Conservation (phyloP, 2,329 filamentous ascomycete genomes). For the Rachicladosporium sp. region DNA sequence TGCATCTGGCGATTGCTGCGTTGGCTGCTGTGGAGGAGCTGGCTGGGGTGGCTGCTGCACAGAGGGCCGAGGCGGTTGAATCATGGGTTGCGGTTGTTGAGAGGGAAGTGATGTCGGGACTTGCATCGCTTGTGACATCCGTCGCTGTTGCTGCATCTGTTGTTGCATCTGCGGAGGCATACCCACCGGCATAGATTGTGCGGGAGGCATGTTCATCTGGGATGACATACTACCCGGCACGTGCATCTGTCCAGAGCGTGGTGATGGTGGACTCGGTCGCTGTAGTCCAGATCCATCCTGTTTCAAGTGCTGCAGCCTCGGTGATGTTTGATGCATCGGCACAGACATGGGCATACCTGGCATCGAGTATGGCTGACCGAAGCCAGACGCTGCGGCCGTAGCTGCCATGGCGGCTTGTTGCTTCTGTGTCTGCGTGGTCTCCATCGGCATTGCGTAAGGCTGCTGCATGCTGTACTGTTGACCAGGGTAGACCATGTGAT, state of each 20-base stretch:
- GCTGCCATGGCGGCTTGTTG: constrained; percentile 57
- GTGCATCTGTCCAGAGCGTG: constrained; percentile 54
- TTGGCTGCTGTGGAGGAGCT: constrained; percentile 37
- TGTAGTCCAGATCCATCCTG: constrained; percentile 39
- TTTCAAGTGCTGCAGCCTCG: constrained; percentile 56
- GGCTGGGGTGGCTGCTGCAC: constrained; percentile 49
- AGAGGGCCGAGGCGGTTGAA: constrained; percentile 61
- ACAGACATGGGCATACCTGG: constrained; percentile 51
- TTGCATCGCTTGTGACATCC: constrained; percentile 62
- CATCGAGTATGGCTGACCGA: constrained; percentile 56
- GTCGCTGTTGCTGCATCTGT: constrained; percentile 31
- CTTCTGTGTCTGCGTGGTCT: constrained; percentile 53
- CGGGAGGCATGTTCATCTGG: constrained; percentile 40
- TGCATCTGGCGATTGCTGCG: constrained; percentile 60
- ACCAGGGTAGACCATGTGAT: constrained; percentile 70
- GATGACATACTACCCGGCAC: constrained; percentile 31
- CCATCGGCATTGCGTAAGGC: constrained; percentile 60
- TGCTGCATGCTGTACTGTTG: constrained; percentile 61
- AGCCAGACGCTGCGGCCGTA: constrained; percentile 80
- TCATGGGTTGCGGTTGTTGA: constrained; percentile 27
- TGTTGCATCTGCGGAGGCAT: constrained; percentile 21
- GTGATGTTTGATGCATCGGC: constrained; percentile 56
- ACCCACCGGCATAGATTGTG: constrained; percentile 41
- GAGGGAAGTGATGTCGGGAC: constrained; percentile 46
- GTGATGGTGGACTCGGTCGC: constrained; percentile 60